phyloP scores from a whole-genome alignment of 2,329 filamentous ascomycete species.

The Alternaria brassicicola region DNA sequence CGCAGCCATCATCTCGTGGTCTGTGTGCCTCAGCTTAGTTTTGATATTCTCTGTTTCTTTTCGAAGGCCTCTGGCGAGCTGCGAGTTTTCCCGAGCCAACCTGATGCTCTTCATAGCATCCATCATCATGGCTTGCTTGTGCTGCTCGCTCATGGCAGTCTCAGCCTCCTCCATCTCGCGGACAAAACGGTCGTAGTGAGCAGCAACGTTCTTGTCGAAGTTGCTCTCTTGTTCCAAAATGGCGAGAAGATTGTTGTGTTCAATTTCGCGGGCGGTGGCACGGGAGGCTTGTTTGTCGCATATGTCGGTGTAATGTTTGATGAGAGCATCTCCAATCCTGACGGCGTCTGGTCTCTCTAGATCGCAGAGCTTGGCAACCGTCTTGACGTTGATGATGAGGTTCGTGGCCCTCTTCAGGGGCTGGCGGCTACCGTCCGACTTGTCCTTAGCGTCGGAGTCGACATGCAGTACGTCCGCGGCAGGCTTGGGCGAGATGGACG shows the following conservation, averaged over 20 bases:
- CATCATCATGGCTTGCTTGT: not conserved
- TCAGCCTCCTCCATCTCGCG: not conserved
- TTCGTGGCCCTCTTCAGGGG: not conserved
- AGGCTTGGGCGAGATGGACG: not conserved
- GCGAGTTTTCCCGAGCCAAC: not conserved
- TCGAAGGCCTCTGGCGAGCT: not conserved
- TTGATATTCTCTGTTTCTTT: not conserved
- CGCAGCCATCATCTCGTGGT: not conserved
- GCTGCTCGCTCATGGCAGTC: not conserved
- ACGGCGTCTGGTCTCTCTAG: not conserved
- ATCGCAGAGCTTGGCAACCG: not conserved
- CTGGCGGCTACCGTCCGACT: not conserved
- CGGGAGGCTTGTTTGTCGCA: not conserved
- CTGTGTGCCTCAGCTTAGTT: not conserved
- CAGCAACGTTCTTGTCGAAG: not conserved
- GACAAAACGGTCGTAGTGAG: not conserved
- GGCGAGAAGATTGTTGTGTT: not conserved
- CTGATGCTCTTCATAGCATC: not conserved
- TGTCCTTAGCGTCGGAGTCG: not conserved
- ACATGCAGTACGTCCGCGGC: not conserved
- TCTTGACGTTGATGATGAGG: not conserved
- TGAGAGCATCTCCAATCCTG: not conserved
- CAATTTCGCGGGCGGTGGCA: not conserved
- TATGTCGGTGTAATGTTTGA: not conserved
- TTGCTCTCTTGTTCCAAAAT: not conserved